Conservation (phyloP, 208 protist species). For the Trypanosoma congolense region DNA sequence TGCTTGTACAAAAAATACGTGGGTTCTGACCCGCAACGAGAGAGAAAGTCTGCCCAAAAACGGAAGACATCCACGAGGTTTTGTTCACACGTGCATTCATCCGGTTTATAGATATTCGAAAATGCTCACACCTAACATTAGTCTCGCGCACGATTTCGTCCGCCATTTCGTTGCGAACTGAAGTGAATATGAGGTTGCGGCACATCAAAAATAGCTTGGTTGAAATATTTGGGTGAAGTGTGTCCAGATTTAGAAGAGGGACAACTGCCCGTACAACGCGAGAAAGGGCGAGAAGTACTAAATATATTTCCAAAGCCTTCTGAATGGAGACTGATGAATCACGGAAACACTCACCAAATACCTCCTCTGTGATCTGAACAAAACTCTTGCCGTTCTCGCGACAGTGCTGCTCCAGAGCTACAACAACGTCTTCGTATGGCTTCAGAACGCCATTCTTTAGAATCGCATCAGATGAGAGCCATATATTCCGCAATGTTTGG, state of each 20-base stretch:
- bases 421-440: constrained; percentile 27
- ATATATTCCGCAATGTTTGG: constrained; percentile 48
- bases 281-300: constrained; percentile 63
- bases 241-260: constrained; percentile 73
- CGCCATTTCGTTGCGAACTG: constrained; percentile 53
- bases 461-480: constrained; percentile 17
- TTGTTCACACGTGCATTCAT: constrained; percentile 40
- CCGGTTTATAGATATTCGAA: constrained; percentile 86
- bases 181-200: constrained; percentile 60
- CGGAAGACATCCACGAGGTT: constrained; percentile 41
- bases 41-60: constrained; percentile 88
- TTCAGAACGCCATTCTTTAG: constrained; percentile 9
- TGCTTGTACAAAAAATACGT: constrained; percentile 79
- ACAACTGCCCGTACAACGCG: constrained; percentile 69
- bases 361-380: constrained; percentile 48
- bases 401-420: constrained; percentile 34
- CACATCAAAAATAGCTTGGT: constrained; percentile 64
- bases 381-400: constrained; percentile 39
- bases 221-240: constrained; percentile 27
- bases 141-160: constrained; percentile 73
- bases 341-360: constrained; percentile 18
- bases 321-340: constrained; percentile 18
- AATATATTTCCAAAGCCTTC: constrained; percentile 45
- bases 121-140: constrained; percentile 62
- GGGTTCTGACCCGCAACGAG: constrained; percentile 62